Evolutionary conservation across 257 asterid genomes (phyloP), one percentile per base, ranked within the genome.

Genomic region (Paraleonurus japonicus): DNA sequence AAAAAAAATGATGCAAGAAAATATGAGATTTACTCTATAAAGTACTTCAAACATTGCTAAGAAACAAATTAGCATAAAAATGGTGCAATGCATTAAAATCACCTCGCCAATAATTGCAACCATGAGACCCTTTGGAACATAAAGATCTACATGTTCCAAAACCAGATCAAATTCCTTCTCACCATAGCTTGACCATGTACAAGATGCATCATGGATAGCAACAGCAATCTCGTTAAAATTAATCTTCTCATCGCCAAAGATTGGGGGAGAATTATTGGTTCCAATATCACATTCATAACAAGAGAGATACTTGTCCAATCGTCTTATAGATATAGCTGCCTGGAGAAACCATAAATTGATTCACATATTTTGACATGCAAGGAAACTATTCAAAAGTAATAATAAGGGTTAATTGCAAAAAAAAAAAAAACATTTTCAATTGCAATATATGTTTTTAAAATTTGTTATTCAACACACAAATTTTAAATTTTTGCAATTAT

Each of bases 81-180:
- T 19, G 59, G 26, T 67, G 23, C 51, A 51, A 47, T 4, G 65
- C 20, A 69, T 61, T 4, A 62, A 61, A 33, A 70, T 67, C 71
- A 94, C 99, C 96, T 91, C 97, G 77, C 99, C 99, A 76, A 89
- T 83, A 67, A 94, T 83, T 0, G 86, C 95, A 75, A 94, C 89
- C 86, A 91, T 65, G 80, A 37, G 81, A 67, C 92, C 99, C 61
- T 89, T 91, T 7, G 95, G 91, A 81, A 88, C 76, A 27, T 27
- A 54, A 35, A 94, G 85, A 76, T 79, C 78, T 32, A 89, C 76
- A 62, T 80, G 78, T 54, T 89, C 83, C 87, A 94, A 75, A 61
- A 87, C 89, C 74, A 83, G 76, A 81, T 83, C 85, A 43, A 75
- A 79, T 64, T 86, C 86, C 71, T 85, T 70, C 79, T 80, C 82